Percentiles rank a stretch among this genome's conserved stretches.
These are phyloP conservation scores for Aspergillus bombycis DNA, from an alignment of 2,329 filamentous ascomycete species.

Conservation along the genomic window DNA sequence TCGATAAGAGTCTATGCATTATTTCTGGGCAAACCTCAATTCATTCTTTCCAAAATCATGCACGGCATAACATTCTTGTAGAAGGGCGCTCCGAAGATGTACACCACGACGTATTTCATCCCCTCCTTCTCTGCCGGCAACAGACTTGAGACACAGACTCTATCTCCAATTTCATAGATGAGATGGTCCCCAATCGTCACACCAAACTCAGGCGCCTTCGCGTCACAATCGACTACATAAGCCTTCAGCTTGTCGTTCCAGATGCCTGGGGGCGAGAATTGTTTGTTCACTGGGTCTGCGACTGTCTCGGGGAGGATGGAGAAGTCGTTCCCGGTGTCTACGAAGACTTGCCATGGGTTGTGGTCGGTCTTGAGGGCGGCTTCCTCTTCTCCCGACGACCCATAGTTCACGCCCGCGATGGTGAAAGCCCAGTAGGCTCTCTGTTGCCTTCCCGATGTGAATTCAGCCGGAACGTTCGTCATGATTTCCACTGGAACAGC, in stretches of 20 bases:
- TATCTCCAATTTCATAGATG: conserved; percentile 28
- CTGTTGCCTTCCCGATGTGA: conserved; percentile 21
- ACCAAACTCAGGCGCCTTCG: conserved; percentile 45
- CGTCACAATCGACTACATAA: conserved; percentile 49
- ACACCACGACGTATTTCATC: conserved; percentile 33
- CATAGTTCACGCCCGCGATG: conserved; percentile 13
- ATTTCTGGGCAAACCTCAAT: conserved; percentile 48
- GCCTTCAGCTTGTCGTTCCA: conserved; percentile 32
- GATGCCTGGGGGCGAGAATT: conserved; percentile 47
- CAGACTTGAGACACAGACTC: conserved; percentile 28
- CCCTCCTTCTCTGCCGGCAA: conserved; percentile 33
- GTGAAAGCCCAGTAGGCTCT: conserved; percentile 45
- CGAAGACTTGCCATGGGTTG: conserved; percentile 43
- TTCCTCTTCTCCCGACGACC: not conserved
- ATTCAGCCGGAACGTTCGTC: conserved; percentile 26
- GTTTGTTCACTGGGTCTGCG: conserved; percentile 43
- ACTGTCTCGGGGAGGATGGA: conserved; percentile 45
- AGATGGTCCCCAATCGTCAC: conserved; percentile 43
- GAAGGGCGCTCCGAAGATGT: conserved; percentile 52
- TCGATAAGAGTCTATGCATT: not conserved
- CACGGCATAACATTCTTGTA: conserved; percentile 54
- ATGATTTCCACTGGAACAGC: conserved; percentile 41
- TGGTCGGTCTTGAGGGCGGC: conserved; percentile 24
- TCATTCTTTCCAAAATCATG: conserved; percentile 53
- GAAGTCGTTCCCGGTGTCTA: conserved; percentile 42